Evolutionary conservation across 1,139 yeast species (phyloP).

Genomic region (Saccharomycopsis hybrid): DNA sequence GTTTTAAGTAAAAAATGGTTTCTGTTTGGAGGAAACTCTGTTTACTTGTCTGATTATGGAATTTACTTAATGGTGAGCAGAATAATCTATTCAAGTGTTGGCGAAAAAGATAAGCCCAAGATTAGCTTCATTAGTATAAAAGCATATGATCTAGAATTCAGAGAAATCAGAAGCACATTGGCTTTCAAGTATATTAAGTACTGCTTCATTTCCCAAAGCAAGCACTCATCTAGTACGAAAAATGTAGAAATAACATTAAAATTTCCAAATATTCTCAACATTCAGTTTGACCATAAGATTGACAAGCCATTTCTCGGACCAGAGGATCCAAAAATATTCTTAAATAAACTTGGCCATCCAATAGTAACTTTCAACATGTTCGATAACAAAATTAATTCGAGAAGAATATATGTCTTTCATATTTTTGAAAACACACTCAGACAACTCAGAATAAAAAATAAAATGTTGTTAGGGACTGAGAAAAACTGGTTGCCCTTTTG

Average conservation of each 20-base stretch:
- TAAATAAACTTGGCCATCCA: conserved; percentile 34
- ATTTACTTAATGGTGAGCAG: conserved; percentile 43
- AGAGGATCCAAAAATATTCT: conserved; percentile 39
- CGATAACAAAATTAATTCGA: conserved; percentile 22
- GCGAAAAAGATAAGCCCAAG: conserved; percentile 27
- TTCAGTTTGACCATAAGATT: too few species aligned
- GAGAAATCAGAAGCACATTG: neutral
- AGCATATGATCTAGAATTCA: conserved; percentile 34
- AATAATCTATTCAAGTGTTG: conserved; percentile 28
- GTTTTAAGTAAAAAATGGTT: conserved; percentile 30
- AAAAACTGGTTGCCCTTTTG: conserved; percentile 45
- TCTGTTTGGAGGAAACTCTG: conserved; percentile 43
- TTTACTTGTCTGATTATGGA: conserved; percentile 41
- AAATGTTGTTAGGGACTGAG: conserved; percentile 27
- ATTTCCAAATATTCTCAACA: neutral
- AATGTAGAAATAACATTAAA: neutral
- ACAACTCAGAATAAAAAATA: conserved; percentile 4
- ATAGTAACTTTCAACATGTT: conserved; percentile 40
- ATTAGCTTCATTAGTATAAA: conserved; percentile 39
- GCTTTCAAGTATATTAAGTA: neutral
- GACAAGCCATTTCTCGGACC: conserved; percentile 33
- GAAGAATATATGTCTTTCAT: conserved; percentile 29
- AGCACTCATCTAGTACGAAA: neutral
- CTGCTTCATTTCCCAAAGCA: neutral
- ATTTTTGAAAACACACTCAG: conserved; percentile 1